Conservation (phyloP, 192 early-diverging fungal species). For the Phlyctochytrium planicorne region DNA sequence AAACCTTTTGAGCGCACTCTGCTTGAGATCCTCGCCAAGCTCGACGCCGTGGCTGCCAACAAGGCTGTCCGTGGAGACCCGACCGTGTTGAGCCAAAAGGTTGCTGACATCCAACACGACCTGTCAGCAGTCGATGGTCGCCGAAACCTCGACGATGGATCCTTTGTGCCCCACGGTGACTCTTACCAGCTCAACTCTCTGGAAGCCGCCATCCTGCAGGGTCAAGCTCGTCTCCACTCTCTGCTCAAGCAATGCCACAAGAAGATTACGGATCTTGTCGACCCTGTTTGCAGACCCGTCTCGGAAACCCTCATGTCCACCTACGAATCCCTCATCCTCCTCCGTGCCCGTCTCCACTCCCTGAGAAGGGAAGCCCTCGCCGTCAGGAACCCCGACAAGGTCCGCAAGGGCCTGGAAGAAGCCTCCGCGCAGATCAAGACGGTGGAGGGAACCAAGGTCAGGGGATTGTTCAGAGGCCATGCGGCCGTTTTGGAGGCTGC, state of each 20-base stretch:
- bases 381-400: constrained; percentile 6
- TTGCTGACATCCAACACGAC: constrained; percentile 6
- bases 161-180: not conserved
- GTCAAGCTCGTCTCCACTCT: constrained; percentile 22
- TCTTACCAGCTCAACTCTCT: not conserved
- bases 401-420: not conserved
- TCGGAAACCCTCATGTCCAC: constrained; percentile 22
- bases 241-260: constrained; percentile 22
- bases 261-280: constrained; percentile 15
- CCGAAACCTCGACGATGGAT: constrained; percentile 1
- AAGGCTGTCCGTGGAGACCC: not conserved
- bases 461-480: constrained; percentile 15
- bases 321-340: constrained; percentile 23
- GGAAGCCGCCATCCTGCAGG: constrained; percentile 17
- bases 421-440: not conserved
- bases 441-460: constrained; percentile 15
- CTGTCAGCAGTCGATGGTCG: constrained; percentile 7
- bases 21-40: constrained; percentile 11
- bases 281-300: constrained; percentile 24
- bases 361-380: constrained; percentile 9
- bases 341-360: constrained; percentile 11
- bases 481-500: not conserved
- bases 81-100: not conserved
- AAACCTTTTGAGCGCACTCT: constrained; percentile 14
- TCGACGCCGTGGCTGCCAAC: not conserved